Base-by-base conservation (phyloP, 2,329 filamentous ascomycete species). In the Fusarium denticulatum region DNA sequence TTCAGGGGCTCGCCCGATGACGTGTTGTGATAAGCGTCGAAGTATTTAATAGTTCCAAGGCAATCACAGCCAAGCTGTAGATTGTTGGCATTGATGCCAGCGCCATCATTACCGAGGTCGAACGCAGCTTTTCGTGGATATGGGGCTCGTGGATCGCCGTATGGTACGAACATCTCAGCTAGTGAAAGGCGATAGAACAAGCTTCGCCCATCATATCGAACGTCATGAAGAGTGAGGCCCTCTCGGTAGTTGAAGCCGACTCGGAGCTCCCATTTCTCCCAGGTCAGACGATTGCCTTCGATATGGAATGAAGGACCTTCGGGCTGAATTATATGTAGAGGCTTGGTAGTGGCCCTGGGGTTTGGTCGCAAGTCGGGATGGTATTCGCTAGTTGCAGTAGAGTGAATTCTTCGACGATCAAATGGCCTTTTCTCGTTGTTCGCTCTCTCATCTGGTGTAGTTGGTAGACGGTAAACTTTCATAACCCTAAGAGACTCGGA, bases 231-330 rank as follows among this genome's bases (percentile, higher is more conserved):
- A 3, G 91, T 90, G 6, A 89, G 86, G 20, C 92, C 92, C 78
- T 94, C 92, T 7, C 92, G 86, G 42, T 88, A 87, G 83, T 92
- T 93, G 83, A 92, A 94, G 10, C 88, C 88, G 9, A 94, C 87
- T 32, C 90, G 85, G 80, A 94, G 88, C 3, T 86, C 85, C 91
- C 91, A 93, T 76, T 91, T 89, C 78, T 90, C 88, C 89, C 89
- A 91, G 40, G 81, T 77, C 7, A 89, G 67, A 12, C 76, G 75
- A 65, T 83, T 83, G 72, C 85, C 80, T 53, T 80, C 80, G n/a
- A 92, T 84, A 4, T 81, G 64, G 55, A 82, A 82, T 0, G 80
- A 82, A 1, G 80, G 77, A 3, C 81, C 81, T 13, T 81, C 75
- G 0, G 81, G 81, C 42, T 82, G 81, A 1, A 76, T 62, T 3